Evolutionary conservation across 352 stramenopile genomes (phyloP), one percentile per base, ranked within the genome.

Genomic region (Phytophthora uliginosa): DNA sequence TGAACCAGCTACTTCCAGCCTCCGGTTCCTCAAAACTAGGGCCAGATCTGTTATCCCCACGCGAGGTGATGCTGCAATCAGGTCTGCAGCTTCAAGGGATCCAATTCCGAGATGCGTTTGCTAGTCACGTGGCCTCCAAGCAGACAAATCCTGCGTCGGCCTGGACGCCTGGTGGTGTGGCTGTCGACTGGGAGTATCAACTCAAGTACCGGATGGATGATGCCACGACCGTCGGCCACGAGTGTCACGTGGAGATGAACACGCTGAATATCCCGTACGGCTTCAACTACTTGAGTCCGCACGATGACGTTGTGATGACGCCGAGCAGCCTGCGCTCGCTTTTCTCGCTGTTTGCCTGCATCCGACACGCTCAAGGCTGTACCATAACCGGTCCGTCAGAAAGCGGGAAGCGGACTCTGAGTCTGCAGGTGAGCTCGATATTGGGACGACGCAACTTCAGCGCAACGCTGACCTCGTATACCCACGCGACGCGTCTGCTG

Each of bases 201-300:
- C 68, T 92, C 24, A 88, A 92, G 55, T 86, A 93, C 57, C 69
- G 81, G 13, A 79, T 92, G 40, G 81, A 93, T 55, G 86, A 92
- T 50, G 74, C 60, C 10, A 86, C 76, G 0, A 88, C 82, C 1
- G 85, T 92, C 22, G 86, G 83, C 0, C 78, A 90, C 15, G 86
- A 95, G 40, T 92, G 86, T 10, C 69, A 88, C 47, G 75, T 94
- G 20, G 77, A 91, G 61, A 75, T 91, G 28, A 81, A 79, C 24
- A 79, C 78, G 3, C 28, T 88, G 15, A 74, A 66, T 10, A 71
- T 92, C 20, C 74, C 80, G 20, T 95, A 95, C 60, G 85, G 86
- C 1, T 95, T 91, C 59, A 86, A 86, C 42, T 95, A 90, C 50
- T 26, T 76, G 20, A 79, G 77, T n/a, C 72, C 76, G 1, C 55